Base-by-base conservation (phyloP, 2,329 filamentous ascomycete genomes). In the Paramyrothecium sp. region DNA sequence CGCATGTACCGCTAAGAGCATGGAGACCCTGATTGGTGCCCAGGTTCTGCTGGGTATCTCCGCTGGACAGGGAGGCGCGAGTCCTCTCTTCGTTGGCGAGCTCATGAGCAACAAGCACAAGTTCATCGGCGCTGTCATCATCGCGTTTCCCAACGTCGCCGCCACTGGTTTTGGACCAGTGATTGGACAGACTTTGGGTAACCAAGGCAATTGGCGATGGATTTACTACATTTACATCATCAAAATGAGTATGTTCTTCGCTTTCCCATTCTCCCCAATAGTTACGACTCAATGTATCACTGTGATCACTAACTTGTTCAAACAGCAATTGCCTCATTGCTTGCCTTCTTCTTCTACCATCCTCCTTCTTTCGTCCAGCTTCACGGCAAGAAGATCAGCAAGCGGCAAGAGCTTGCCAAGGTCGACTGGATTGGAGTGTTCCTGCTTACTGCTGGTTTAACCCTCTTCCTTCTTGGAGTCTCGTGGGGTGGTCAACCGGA, bases 391-490 rank as follows among this genome's bases (percentile, higher is more conserved):
- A 26, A 51, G 2, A 49, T 50, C 13, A 56, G 46, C 22, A 54
- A 34, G 20, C 21, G 56, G 21, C 48, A 62, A 13, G 58, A 63
- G 26, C 38, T 65, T 26, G 56, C 57, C 50, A 58, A 59, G 41
- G 57, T 68, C 20, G 68, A 70, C 57, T 70, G 59, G 33, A 46
- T 65, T 48, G 68, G 68, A 17, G 56, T 64, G 2, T 67, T 70
- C 55, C 56, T 70, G 2, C 60, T 69, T 21, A 55, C 60, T 5
- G 60, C 64, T 33, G 67, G 68, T 10, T 54, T 70, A 7, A 54
- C 58, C 17, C 55, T 70, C 3, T 69, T 70, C 56, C 56, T 70
- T 21, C 57, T 70, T 4, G 68, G 67, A 10, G 57, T 70, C 23
- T 68, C 66, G 17, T 69, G 66, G 65, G 70, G 69, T 54, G 54